A percentile compares a stretch with the other conserved stretches of the same genome.
Conservation (phyloP, 1,284 basidiomycete species). For the Inonotus obliquus region DNA sequence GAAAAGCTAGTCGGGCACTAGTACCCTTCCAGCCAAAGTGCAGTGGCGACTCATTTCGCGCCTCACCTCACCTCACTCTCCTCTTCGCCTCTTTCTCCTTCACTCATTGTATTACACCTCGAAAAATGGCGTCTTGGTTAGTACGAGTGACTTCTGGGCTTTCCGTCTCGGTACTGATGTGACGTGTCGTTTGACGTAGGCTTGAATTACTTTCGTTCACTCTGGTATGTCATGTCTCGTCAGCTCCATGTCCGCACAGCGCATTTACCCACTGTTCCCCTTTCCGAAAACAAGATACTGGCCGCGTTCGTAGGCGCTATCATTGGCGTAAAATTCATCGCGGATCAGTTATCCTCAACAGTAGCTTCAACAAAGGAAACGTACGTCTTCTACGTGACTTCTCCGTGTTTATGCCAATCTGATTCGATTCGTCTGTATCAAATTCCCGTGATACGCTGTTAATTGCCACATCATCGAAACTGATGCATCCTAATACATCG, state of each 20-base stretch:
- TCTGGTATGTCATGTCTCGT: constrained; percentile 6
- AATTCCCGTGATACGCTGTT: too few species aligned
- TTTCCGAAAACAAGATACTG: constrained; percentile 36
- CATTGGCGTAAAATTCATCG: constrained; percentile 34
- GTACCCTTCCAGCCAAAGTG: too few species aligned
- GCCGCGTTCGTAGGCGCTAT: constrained; percentile 39
- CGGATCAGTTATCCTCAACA: constrained; percentile 34
- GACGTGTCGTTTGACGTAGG: background rate
- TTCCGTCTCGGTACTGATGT: background rate
- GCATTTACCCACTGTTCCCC: background rate
- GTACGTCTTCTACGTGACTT: constrained; percentile 30
- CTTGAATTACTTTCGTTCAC: constrained; percentile 7
- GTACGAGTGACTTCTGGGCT: background rate
- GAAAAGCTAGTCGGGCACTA: too few species aligned
- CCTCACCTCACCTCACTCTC: background rate
- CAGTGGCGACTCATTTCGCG: too few species aligned
- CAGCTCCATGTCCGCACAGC: background rate
- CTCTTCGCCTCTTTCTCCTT: background rate
- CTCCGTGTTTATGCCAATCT: background rate
- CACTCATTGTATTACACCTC: background rate
- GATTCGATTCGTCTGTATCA: background rate
- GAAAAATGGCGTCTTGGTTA: background rate
- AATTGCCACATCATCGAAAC: background rate
- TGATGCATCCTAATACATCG: background rate
- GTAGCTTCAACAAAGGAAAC: constrained; percentile 43